Conservation (phyloP, 1,284 basidiomycete genomes). For the Trichosporon sp. region DNA sequence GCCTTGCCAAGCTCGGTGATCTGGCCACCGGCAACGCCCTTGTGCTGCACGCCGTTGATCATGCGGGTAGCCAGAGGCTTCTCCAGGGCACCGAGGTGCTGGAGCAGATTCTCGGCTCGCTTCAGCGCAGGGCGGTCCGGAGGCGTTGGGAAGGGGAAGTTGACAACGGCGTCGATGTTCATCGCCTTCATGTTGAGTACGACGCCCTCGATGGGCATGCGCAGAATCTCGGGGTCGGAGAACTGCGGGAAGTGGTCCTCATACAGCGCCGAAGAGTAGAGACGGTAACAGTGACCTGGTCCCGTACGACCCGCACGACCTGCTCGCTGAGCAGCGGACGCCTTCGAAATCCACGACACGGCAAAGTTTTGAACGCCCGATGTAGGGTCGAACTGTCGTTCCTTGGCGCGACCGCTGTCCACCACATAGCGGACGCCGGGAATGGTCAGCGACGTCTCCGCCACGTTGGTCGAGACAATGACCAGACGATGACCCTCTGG, state of each 20-base stretch:
- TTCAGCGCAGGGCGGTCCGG: constrained; percentile 74
- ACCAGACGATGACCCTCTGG: constrained; percentile 62
- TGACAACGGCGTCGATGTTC: constrained; percentile 93
- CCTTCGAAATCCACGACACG: constrained; percentile 69
- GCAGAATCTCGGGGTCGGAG: constrained; percentile 83
- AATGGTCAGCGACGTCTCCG: constrained; percentile 72
- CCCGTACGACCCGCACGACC: constrained; percentile 72
- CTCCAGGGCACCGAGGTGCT: constrained; percentile 75
- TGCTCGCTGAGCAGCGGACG: constrained; percentile 64
- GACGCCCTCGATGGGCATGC: constrained; percentile 94
- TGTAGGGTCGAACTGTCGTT: constrained; percentile 60
- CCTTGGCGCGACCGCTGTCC: constrained; percentile 72
- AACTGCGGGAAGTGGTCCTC: constrained; percentile 89
- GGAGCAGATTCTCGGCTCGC: constrained; percentile 76
- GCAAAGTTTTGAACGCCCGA: constrained; percentile 67
- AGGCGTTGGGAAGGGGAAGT: constrained; percentile 97
- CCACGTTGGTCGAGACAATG: constrained; percentile 70
- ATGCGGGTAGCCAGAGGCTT: constrained; percentile 46
- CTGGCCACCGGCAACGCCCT: constrained; percentile 53
- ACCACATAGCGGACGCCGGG: constrained; percentile 71
- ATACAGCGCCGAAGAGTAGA: constrained; percentile 70
- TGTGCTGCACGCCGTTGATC: constrained; percentile 39
- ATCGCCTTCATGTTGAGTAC: constrained; percentile 99
- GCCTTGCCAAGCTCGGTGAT: constrained; percentile 83
- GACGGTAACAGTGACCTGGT: constrained; percentile 70